Percentiles rank a stretch among this genome's conserved stretches.
phyloP scores from a whole-genome alignment of 805 yeast species.

The Suhomyces sp. region DNA sequence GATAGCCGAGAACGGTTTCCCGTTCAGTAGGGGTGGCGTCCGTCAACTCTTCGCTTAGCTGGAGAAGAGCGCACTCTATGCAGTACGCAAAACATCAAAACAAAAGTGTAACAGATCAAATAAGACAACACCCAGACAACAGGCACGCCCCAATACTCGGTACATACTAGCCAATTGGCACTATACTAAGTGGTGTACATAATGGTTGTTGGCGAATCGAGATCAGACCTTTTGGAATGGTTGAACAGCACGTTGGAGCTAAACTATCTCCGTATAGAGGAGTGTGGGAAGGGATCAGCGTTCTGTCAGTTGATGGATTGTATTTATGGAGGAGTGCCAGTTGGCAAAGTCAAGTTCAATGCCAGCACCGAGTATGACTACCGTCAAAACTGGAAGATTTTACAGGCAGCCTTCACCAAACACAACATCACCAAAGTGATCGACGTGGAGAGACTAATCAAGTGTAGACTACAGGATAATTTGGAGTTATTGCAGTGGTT shows the following conservation, averaged over 20 bases:
- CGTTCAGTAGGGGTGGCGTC: too few species aligned
- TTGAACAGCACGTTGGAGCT: slow-evolving; percentile 67
- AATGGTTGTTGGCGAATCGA: slow-evolving; percentile 58
- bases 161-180: neutral
- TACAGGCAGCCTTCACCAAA: slow-evolving; percentile 75
- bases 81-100: neutral
- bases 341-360: slow-evolving; percentile 71
- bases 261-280: slow-evolving; percentile 75
- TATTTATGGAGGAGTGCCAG: slow-evolving; percentile 77
- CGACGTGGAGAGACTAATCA: slow-evolving; percentile 77
- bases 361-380: slow-evolving; percentile 73
- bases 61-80: neutral
- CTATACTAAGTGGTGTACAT: neutral
- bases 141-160: neutral
- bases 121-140: neutral
- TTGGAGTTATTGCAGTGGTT: slow-evolving; percentile 94
- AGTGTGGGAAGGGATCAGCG: slow-evolving; percentile 94
- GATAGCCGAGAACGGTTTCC: too few species aligned
- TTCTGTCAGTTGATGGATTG: slow-evolving; percentile 91
- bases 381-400: slow-evolving; percentile 75
- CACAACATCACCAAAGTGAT: slow-evolving; percentile 70
- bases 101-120: neutral
- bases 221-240: slow-evolving; percentile 84
- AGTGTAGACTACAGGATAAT: slow-evolving; percentile 91
- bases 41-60: neutral